Evolutionary conservation across 352 stramenopile genomes (phyloP).

Genomic region (Pythium apleroticum): DNA sequence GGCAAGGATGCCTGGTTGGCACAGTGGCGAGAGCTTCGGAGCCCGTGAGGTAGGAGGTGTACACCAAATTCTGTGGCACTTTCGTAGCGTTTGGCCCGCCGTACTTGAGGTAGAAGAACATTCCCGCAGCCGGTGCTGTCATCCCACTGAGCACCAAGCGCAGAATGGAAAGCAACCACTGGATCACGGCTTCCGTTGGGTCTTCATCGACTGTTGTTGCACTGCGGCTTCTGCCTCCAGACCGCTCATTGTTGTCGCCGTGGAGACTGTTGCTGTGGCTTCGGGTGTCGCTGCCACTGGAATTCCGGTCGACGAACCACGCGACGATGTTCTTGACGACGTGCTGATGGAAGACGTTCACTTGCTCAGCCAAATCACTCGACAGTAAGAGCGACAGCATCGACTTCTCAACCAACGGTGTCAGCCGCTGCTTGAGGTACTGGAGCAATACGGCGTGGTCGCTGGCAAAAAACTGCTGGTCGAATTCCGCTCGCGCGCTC

Average conservation of each 20-base stretch:
- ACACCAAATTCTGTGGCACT: slow-evolving; percentile 63
- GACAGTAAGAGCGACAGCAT: slow-evolving; percentile 67
- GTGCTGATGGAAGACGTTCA: slow-evolving; percentile 79
- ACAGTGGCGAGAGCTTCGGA: slow-evolving; percentile 54
- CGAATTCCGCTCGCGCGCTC: slow-evolving; percentile 62
- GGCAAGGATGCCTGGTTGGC: slow-evolving; percentile 64
- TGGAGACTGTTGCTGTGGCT: neutral
- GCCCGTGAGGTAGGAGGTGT: slow-evolving; percentile 70
- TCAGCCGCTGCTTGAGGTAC: slow-evolving; percentile 55
- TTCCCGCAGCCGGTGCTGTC: slow-evolving; percentile 43
- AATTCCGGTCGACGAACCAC: slow-evolving; percentile 42
- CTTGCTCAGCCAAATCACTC: slow-evolving; percentile 71
- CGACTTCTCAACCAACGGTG: slow-evolving; percentile 76
- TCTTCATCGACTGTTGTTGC: slow-evolving; percentile 2
- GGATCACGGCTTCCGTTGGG: slow-evolving; percentile 15
- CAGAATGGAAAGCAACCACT: slow-evolving; percentile 61
- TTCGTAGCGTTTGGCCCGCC: slow-evolving; percentile 57
- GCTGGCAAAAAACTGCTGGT: slow-evolving; percentile 60
- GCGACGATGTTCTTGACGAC: slow-evolving; percentile 74
- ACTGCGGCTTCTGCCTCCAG: neutral
- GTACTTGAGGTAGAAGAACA: slow-evolving; percentile 88
- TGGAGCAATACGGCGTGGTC: slow-evolving; percentile 13
- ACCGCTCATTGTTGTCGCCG: neutral
- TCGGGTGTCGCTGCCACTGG: neutral
- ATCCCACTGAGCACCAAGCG: slow-evolving; percentile 80